These are phyloP conservation scores for Pterocarpus macrocarpus DNA, from an alignment of 306 rosid genomes.

Conservation along the genomic window DNA sequence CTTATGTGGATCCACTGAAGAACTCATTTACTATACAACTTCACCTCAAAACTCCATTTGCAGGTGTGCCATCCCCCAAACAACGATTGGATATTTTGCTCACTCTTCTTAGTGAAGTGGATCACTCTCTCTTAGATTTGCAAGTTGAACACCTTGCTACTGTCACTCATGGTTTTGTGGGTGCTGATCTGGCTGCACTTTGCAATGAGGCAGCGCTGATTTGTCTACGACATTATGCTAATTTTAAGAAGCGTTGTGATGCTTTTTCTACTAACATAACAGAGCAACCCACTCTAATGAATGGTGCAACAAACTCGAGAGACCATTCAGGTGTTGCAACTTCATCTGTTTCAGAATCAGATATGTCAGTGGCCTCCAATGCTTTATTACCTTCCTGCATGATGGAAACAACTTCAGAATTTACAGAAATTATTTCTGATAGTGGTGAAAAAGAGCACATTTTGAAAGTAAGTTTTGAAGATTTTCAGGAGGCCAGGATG, in stretches of 20 bases:
- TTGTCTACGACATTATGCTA: constrained; percentile 67
- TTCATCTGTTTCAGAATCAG: constrained; percentile 51
- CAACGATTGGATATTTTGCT: constrained; percentile 77
- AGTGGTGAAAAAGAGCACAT: constrained; percentile 53
- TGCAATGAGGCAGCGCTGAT: constrained; percentile 80
- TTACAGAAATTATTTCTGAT: constrained; percentile 41
- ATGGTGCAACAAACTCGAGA: constrained; percentile 42
- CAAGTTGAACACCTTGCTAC: constrained; percentile 84
- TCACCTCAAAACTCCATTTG: constrained; percentile 44
- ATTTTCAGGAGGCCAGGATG: constrained; percentile 83
- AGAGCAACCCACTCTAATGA: constrained; percentile 45
- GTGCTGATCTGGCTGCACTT: constrained; percentile 89
- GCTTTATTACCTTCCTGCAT: constrained; percentile 41
- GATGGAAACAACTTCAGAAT: constrained; percentile 49
- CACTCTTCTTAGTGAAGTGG: constrained; percentile 73
- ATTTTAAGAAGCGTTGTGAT: constrained; percentile 47
- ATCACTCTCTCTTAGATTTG: constrained; percentile 69
- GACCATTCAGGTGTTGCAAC: constrained; percentile 50
- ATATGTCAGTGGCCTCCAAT: constrained; percentile 49
- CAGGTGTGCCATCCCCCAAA: constrained; percentile 88
- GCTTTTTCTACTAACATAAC: constrained; percentile 43
- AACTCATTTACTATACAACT: constrained; percentile 14
- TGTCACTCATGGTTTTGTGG: constrained; percentile 90
- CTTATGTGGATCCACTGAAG: constrained; percentile 23
- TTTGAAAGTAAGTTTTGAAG: constrained; percentile 72